These are phyloP conservation scores for Ophiostoma fasciatum DNA, from an alignment of 2,329 filamentous ascomycete genomes.

Conservation along the genomic window DNA sequence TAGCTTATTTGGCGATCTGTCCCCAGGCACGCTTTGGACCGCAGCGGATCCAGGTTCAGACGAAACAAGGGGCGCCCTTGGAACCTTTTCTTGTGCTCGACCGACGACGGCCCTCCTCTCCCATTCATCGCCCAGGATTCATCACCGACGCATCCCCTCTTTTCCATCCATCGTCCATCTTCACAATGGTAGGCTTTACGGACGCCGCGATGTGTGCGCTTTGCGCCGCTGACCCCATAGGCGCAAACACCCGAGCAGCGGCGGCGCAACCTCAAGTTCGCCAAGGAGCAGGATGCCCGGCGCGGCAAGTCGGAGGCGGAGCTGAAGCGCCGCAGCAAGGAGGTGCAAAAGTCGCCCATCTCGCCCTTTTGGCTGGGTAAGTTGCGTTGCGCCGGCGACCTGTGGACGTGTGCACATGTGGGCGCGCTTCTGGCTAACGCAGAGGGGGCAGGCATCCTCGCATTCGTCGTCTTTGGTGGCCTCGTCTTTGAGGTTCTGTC, in stretches of 20 bases:
- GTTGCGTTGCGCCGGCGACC: too few species aligned
- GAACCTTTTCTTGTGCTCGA: neutral
- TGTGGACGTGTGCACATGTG: too few species aligned
- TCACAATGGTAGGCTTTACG: constrained; percentile 12
- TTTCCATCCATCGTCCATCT: neutral
- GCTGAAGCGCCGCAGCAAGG: constrained; percentile 45
- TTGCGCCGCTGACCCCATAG: too few species aligned
- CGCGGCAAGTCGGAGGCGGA: constrained; percentile 59
- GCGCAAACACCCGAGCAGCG: constrained; percentile 77
- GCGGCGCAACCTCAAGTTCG: constrained; percentile 66
- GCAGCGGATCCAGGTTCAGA: too few species aligned
- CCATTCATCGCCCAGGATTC: too few species aligned
- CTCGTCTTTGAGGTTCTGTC: constrained; percentile 42
- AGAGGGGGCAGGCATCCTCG: constrained; percentile 38
- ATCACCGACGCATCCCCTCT: neutral
- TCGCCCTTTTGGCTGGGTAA: constrained; percentile 50
- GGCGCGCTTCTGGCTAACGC: too few species aligned
- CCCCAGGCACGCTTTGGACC: too few species aligned
- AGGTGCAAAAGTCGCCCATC: constrained; percentile 43
- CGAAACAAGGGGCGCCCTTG: too few species aligned
- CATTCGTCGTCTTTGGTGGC: constrained; percentile 46
- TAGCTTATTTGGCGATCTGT: too few species aligned
- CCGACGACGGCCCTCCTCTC: too few species aligned
- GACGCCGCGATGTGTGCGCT: too few species aligned
- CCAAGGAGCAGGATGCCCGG: constrained; percentile 54